Conservation (phyloP, 257 asterid species). For the Nicotiana attenuata region DNA sequence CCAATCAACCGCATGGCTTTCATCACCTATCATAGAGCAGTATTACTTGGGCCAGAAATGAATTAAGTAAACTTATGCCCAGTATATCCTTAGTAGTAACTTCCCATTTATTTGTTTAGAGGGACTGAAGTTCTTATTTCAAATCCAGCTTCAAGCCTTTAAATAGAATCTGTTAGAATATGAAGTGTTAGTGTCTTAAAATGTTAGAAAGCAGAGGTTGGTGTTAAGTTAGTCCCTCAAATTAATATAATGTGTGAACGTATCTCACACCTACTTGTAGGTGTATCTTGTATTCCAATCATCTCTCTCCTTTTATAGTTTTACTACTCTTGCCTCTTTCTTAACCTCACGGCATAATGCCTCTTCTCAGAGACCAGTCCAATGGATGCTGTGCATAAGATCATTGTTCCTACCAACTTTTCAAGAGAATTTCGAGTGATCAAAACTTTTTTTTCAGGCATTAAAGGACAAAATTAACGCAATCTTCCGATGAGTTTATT, state of each 20-base stretch:
- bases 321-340: not conserved
- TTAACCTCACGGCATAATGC: not conserved
- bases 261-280: not conserved
- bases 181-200: not conserved
- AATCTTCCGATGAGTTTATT: not conserved
- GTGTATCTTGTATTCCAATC: slow-evolving; percentile 2
- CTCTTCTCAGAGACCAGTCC: not conserved
- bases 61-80: not conserved
- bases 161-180: not conserved
- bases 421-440: not conserved
- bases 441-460: not conserved
- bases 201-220: not conserved
- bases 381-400: not conserved
- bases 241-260: not conserved
- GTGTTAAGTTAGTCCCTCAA: not conserved
- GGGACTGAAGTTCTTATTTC: not conserved
- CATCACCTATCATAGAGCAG: not conserved
- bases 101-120: not conserved
- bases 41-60: not conserved
- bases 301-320: not conserved
- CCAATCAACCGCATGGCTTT: not conserved
- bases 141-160: not conserved
- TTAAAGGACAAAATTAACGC: not conserved
- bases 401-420: not conserved
- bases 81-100: not conserved